A percentile compares a stretch with the other conserved stretches of the same genome.
Evolutionary conservation across 768 basidiomycete genomes (phyloP).

Genomic region (Pleurotus ostreatus): DNA sequence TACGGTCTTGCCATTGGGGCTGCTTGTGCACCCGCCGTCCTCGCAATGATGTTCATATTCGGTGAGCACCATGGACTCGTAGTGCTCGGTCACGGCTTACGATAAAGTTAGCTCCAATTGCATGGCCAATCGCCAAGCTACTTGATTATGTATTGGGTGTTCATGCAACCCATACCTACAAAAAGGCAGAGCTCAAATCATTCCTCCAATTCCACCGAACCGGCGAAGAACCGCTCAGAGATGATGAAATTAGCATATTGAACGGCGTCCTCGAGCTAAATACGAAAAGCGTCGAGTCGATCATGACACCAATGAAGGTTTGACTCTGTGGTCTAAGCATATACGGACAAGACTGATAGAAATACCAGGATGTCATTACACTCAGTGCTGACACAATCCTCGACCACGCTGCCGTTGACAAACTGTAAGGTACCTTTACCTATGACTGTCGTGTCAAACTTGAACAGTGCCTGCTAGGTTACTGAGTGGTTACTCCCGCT

Average conservation of each 20-base stretch:
- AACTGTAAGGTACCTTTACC: conserved; percentile 42
- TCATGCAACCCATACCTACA: conserved; percentile 71
- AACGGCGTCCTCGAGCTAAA: conserved; percentile 79
- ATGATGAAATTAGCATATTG: conserved; percentile 79
- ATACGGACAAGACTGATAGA: conserved; percentile 14
- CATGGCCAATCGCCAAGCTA: conserved; percentile 77
- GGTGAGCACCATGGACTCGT: conserved; percentile 19
- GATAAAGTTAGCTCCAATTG: conserved; percentile 57
- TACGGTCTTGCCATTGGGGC: conserved; percentile 84
- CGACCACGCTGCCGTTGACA: conserved; percentile 75
- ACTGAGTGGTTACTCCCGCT: conserved; percentile 85
- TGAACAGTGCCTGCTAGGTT: conserved; percentile 32
- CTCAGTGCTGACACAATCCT: conserved; percentile 75
- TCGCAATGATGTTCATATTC: conserved; percentile 65
- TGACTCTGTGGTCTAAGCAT: conserved; percentile 19
- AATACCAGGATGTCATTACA: conserved; percentile 70
- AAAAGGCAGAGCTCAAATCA: conserved; percentile 75
- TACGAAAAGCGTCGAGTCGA: conserved; percentile 67
- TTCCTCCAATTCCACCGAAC: conserved; percentile 79
- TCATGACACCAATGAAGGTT: conserved; percentile 81
- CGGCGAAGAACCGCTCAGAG: conserved; percentile 72
- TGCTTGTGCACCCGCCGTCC: conserved; percentile 70
- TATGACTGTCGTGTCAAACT: conserved; percentile 5
- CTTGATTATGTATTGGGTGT: conserved; percentile 80
- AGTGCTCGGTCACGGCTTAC: too few relatives aligned